phyloP scores from a whole-genome alignment of 129 eudicot species.

The Chrysanthemum makinoi region DNA sequence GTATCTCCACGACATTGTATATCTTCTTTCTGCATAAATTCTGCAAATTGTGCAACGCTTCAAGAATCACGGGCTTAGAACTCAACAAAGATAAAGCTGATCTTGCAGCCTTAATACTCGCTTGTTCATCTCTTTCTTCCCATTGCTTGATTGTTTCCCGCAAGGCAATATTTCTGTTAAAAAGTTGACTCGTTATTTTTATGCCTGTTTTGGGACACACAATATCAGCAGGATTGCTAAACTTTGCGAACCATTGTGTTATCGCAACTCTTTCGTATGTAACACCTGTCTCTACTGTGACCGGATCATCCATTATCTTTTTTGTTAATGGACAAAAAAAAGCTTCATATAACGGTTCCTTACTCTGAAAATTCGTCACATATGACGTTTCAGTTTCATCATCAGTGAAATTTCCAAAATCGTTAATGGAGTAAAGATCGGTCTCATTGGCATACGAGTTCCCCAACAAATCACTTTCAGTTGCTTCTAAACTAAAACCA shows the following conservation, averaged over 20 bases:
- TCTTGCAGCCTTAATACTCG: slow-evolving; percentile 51
- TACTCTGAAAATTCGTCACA: slow-evolving; percentile 30
- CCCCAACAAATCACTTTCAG: neutral
- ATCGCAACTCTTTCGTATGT: slow-evolving; percentile 63
- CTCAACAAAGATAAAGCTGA: slow-evolving; percentile 48
- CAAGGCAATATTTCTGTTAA: slow-evolving; percentile 53
- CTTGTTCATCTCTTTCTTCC: slow-evolving; percentile 73
- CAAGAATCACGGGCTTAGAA: slow-evolving; percentile 49
- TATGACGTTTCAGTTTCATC: slow-evolving; percentile 16
- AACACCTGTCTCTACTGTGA: slow-evolving; percentile 67
- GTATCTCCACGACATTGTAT: slow-evolving; percentile 42
- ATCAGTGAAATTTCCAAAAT: slow-evolving; percentile 33
- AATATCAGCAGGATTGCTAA: slow-evolving; percentile 41
- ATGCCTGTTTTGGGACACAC: slow-evolving; percentile 53
- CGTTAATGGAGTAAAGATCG: slow-evolving; percentile 55
- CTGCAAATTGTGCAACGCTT: slow-evolving; percentile 54
- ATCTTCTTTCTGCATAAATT: slow-evolving; percentile 41
- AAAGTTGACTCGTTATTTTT: slow-evolving; percentile 38
- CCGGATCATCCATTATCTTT: slow-evolving; percentile 74
- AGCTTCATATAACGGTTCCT: slow-evolving; percentile 58
- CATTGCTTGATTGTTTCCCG: slow-evolving; percentile 65
- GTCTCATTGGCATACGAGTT: slow-evolving; percentile 26
- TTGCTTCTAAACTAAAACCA: slow-evolving; percentile 25
- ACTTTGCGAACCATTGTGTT: slow-evolving; percentile 46
- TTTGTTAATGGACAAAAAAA: slow-evolving; percentile 75